Evolutionary conservation across 2,329 filamentous ascomycete species (phyloP), one percentile per base, ranked within the genome.

Genomic region (Calcarisporium arbuscula): DNA sequence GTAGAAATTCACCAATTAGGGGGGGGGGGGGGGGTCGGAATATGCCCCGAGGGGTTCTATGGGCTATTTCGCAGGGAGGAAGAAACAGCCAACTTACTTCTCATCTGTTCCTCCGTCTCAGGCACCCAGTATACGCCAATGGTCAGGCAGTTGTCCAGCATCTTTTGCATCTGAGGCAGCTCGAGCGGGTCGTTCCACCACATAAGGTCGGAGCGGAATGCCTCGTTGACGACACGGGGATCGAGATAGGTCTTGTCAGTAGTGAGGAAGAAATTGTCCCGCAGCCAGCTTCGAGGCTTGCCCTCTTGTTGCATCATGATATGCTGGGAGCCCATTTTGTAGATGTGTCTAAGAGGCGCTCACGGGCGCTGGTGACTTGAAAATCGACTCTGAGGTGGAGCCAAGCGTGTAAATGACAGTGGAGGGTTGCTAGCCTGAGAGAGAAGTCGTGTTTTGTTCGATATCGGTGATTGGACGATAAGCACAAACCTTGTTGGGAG

Each of bases 111-210:
- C 21, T 54, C 59, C 0, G 56, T 58, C 37, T 62, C 56, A 4
- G 57, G 56, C 16, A 61, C 55, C 41, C 52, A 50, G 46, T 80
- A 83, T 5, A 83, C 48, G 7, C 72, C 74, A 23, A 83, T 61
- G 36, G 74, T 79, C 26, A 82, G 52, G 26, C 73, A 80, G 38
- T 74, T 72, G 30, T 71, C 57, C 11, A 82, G 52, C 43, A 75
- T 69, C 39, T 65, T 67, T 37, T 64, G 60, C 38, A 80, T 58
- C 18, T 62, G 54, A 0, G 59, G 53, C 14, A 68, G 59, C 2
- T 74, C 65, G 6, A 77, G 53, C 4, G 68, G 53, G 28, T 65
- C 65, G 16, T 74, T 69, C 77, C 80, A 82, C 64, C 77, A 80
- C 50, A 80, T 58, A 37, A 72, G 54, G 23, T 79, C 73, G 1